Percentiles rank a stretch among this genome's conserved stretches.
phyloP scores from a whole-genome alignment of 345 rosid genomes.

The Eucalyptus grandis region DNA sequence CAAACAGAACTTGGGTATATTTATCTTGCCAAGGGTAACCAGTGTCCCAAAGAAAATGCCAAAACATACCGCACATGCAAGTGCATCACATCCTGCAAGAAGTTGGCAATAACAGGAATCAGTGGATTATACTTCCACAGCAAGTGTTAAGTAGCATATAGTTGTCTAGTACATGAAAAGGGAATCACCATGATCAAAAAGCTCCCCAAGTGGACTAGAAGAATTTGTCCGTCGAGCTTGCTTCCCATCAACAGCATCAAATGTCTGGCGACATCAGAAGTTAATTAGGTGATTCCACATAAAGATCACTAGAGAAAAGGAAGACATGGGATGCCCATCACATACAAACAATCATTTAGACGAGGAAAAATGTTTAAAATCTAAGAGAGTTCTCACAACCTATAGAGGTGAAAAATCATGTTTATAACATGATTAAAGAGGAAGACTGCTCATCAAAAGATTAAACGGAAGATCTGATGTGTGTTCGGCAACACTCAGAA shows the following conservation, averaged over 20 bases:
- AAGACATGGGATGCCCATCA: background rate
- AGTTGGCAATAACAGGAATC: background rate
- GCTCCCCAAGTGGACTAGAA: conserved; percentile 89
- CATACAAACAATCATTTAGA: background rate
- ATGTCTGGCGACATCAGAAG: conserved; percentile 36
- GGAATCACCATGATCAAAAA: conserved; percentile 78
- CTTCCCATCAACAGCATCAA: conserved; percentile 98
- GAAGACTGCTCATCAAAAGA: background rate
- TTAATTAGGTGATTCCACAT: background rate
- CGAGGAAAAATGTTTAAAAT: background rate
- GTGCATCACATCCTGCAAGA: conserved; percentile 95
- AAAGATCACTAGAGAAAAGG: background rate
- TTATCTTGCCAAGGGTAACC: background rate
- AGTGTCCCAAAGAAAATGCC: background rate
- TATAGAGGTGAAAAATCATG: background rate
- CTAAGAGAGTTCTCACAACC: background rate
- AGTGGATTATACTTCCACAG: background rate
- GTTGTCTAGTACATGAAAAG: background rate
- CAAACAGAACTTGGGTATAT: background rate
- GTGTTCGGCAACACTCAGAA: background rate
- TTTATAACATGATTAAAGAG: background rate
- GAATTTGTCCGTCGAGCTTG: conserved; percentile 95
- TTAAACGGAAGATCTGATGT: background rate
- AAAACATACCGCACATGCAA: conserved; percentile 89
- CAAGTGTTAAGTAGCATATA: background rate